Evolutionary conservation across 176 grass and related monocot species (phyloP).

Genomic region (Luzula sylvatica): DNA sequence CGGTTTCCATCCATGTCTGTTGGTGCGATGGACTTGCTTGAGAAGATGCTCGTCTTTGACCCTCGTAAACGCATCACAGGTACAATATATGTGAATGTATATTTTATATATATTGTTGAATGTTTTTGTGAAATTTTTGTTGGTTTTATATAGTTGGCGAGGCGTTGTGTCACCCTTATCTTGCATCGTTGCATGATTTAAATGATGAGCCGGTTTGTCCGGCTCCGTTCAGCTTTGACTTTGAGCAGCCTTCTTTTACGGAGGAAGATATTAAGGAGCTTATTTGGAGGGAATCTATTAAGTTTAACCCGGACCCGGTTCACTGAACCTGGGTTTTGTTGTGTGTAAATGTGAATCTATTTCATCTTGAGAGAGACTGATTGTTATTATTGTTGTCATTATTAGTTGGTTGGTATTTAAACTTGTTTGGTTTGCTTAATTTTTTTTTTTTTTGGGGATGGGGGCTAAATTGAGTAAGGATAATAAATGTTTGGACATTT

Average conservation of each 20-base stretch:
- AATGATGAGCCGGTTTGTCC: conserved; percentile 76
- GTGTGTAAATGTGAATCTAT: conserved; percentile 29
- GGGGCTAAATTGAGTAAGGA: too few relatives aligned
- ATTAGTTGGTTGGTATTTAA: neutral
- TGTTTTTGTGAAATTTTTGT: neutral
- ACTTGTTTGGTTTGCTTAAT: neutral
- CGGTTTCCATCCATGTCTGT: conserved; percentile 74
- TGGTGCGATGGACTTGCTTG: conserved; percentile 87
- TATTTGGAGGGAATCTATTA: conserved; percentile 86
- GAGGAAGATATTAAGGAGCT: conserved; percentile 97
- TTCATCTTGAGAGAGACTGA: conserved; percentile 6
- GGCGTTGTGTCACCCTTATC: conserved; percentile 73
- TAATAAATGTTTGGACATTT: too few relatives aligned
- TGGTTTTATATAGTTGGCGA: conserved; percentile 55
- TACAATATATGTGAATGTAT: conserved; percentile 21
- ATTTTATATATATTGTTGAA: conserved; percentile 1
- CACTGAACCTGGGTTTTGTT: conserved; percentile 30
- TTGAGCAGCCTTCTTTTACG: conserved; percentile 84
- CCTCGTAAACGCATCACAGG: conserved; percentile 95
- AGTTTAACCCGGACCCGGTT: conserved; percentile 84
- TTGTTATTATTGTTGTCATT: conserved; percentile 11
- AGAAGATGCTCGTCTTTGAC: conserved; percentile 98
- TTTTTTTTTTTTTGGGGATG: too few relatives aligned
- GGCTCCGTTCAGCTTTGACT: conserved; percentile 84
- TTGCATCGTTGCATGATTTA: conserved; percentile 73